Base-by-base conservation (phyloP, 495 filamentous ascomycete genomes). In the Hyaloscypha hepaticicola region DNA sequence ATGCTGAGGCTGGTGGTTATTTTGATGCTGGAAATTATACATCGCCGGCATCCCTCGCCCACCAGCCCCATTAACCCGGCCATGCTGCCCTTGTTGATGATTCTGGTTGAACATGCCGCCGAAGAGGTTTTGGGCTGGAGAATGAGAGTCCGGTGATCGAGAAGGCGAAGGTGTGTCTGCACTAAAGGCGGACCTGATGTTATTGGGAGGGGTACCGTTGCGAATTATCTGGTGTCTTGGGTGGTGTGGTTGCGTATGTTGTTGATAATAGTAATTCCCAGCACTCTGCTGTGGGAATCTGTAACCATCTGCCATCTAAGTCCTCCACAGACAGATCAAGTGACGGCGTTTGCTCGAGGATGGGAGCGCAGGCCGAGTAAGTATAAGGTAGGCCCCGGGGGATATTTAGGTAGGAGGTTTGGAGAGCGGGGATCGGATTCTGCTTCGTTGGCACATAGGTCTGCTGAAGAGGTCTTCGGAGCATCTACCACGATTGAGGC, bases 41-140 rank as follows among this genome's bases (percentile, higher is more conserved):
- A 84, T 81, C 78, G 87, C 79, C 59, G 83, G 84, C 71, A 89
- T 82, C 22, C 77, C 77, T 50, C 79, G 73, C n/a, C 75, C 76
- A 29, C 74, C 76, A 24, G 48, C 80, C 57, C 81, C 83, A 79
- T 83, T 87, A 67, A 85, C 79, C 67, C 85, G 84, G 69, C 88
- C 84, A 82, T 92, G 90, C 76, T 94, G 92, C 67, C 85, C 87
- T 75, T 88, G 86, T 73, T 93, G 89, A 69, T 93, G 91, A 45
- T 82, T 82, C 71, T 93, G 90, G 67, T 83, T 86, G 79, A 89
- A 96, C 92, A 96, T 96, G 70, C 80, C 80, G 70, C 80, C 80
- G 83, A 86, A 90, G 12, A 82, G 76, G 66, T 81, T 86, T 64
- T 86, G 79, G 28, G 83, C 84, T 60, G 91, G 79, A 61, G 85